phyloP scores from a whole-genome alignment of 306 rosid genomes.

The Heteromeles arbutifolia region DNA sequence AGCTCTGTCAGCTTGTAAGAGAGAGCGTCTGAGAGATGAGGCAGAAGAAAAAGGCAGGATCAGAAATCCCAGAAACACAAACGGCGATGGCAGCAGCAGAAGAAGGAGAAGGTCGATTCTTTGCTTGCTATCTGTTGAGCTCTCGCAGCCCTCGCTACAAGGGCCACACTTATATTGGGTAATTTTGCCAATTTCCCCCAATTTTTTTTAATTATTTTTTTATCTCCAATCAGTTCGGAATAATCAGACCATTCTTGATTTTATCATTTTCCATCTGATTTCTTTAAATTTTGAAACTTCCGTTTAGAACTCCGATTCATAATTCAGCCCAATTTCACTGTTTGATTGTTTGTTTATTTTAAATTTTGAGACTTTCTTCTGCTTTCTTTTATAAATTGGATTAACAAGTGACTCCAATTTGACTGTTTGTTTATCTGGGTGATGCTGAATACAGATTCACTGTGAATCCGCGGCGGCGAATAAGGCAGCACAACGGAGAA shows the following conservation, averaged over 20 bases:
- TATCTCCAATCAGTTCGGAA: not conserved
- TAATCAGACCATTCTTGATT: not conserved
- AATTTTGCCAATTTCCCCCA: not conserved
- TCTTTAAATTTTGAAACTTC: not conserved
- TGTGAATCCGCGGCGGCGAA: slow-evolving; percentile 82
- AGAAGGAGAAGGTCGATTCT: slow-evolving; percentile 47
- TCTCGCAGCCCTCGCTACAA: slow-evolving; percentile 83
- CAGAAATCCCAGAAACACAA: slow-evolving; percentile 32
- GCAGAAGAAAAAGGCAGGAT: slow-evolving; percentile 37
- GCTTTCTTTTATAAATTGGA: not conserved
- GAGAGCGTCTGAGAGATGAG: slow-evolving; percentile 31
- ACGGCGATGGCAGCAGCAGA: not conserved
- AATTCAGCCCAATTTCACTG: no score
- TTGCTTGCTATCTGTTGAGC: slow-evolving; percentile 70
- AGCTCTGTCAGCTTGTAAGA: not conserved
- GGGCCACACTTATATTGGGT: slow-evolving; percentile 95
- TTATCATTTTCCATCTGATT: not conserved
- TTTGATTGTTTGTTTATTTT: not conserved
- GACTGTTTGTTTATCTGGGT: not conserved
- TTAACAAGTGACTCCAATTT: not conserved
- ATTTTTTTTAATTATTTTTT: not conserved
- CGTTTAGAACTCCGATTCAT: not conserved
- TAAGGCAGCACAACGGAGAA: slow-evolving; percentile 94
- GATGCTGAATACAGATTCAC: slow-evolving; percentile 54
- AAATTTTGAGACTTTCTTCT: not conserved